Base-by-base conservation (phyloP, 2,329 filamentous ascomycete genomes). In the Ceratocystis destructans region DNA sequence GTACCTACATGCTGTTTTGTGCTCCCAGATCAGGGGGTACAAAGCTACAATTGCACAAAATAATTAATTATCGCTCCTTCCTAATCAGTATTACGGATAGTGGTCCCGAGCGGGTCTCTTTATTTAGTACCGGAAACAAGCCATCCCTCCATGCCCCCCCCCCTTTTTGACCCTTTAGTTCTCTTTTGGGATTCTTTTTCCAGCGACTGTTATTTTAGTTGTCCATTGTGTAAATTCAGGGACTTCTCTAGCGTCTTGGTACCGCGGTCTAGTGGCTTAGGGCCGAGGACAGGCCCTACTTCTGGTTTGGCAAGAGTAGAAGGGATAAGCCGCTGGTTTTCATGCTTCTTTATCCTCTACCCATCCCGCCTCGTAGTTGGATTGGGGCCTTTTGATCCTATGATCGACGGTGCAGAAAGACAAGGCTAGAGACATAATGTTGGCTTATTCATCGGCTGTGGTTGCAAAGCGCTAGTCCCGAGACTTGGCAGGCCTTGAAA, bases 31-130 rank as follows among this genome's bases (percentile, higher is more conserved):
- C 12, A 53, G 48, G 48, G 46, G 53, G 12, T 59, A 59, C 53
- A 59, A 59, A 33, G 10, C 28, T 31, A 20, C 10, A 57, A 28
- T 5, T 7, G 25, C 28, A 31, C 25, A 31, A 12, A 33, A n/a
- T 10, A 8, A 7, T 59, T 33, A 53, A 25, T 22, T 25, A 12
- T 53, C 20, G 48, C 15, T 53, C 48, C 20, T 53, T 25, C 48
- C 48, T 28, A 31, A 6, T 7, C 33, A n/a, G n/a, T 5, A 59
- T 25, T 59, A n/a, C 53, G 28, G 53, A 59, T 59, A 53, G 53
- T n/a, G 53, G 53, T 59, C 53, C 53, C 53, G 53, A 59, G 53
- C 28, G 53, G 53, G 53, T 59, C 53, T 59, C 53, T 59, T 59
- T 59, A 59, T 33, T 59, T 20, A 57, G 53, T 17, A 31, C 17